These are phyloP conservation scores for Scedosporium minutisporum DNA, from an alignment of 2,329 filamentous ascomycete genomes.

Conservation along the genomic window DNA sequence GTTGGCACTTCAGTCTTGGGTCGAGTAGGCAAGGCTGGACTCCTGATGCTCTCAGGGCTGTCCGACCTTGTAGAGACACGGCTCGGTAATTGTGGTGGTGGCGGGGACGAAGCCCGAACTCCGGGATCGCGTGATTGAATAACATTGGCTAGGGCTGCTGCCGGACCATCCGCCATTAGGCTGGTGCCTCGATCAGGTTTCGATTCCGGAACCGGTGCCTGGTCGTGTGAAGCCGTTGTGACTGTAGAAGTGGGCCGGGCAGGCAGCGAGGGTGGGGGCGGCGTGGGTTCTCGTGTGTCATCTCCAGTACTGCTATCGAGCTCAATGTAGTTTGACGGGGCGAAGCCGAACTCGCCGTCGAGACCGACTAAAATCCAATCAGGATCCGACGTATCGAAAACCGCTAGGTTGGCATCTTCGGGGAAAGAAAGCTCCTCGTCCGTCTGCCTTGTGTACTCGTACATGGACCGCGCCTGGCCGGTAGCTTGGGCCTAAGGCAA, in stretches of 20 bases:
- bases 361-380: constrained; percentile 93
- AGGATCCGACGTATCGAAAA: constrained; percentile 84
- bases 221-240: constrained; percentile 23
- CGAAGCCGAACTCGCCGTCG: constrained; percentile 83
- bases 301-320: constrained; percentile 40
- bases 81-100: constrained; percentile 6
- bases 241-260: constrained; percentile 24
- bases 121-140: neutral
- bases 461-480: constrained; percentile 72
- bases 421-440: constrained; percentile 95
- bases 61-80: neutral
- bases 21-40: constrained; percentile 27
- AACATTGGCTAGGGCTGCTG: constrained; percentile 8
- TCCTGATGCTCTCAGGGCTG: constrained; percentile 17
- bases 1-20: neutral
- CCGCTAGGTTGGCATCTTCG: constrained; percentile 72
- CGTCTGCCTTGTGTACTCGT: constrained; percentile 93
- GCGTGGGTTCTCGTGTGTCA: constrained; percentile 17
- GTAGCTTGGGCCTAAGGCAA: constrained; percentile 46
- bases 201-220: neutral
- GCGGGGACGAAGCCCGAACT: neutral
- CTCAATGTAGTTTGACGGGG: constrained; percentile 93
- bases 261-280: constrained; percentile 23
- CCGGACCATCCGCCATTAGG: neutral
- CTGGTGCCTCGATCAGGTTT: neutral